Evolutionary conservation across 2,329 filamentous ascomycete genomes (phyloP).

Genomic region (Fusarium sp.): DNA sequence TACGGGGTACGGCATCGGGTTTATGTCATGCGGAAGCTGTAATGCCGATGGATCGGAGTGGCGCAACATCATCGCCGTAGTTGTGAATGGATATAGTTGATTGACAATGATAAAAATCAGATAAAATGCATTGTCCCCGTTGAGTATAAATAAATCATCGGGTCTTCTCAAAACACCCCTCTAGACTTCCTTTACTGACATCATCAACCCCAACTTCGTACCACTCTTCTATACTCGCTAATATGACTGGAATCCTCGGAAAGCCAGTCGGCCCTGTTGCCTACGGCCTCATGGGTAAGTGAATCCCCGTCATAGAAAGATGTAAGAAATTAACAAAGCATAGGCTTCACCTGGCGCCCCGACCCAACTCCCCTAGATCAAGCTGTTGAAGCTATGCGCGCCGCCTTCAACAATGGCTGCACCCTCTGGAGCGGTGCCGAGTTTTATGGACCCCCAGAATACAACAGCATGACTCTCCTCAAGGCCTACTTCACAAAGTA

Average conservation of each 20-base stretch:
- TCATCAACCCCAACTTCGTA: neutral
- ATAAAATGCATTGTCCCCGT: neutral
- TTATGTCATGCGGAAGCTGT: conserved; percentile 1
- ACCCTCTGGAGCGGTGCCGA: conserved; percentile 72
- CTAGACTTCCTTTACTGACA: neutral
- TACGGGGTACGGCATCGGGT: conserved; percentile 1
- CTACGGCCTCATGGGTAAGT: conserved; percentile 65
- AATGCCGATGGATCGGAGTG: conserved; percentile 13
- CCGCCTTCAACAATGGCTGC: conserved; percentile 58
- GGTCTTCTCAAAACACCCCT: neutral
- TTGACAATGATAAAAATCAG: neutral
- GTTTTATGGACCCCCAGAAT: conserved; percentile 70
- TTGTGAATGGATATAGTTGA: neutral
- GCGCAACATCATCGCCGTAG: conserved; percentile 1
- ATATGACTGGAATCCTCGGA: conserved; percentile 50
- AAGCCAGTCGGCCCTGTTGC: conserved; percentile 62
- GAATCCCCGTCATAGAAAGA: neutral
- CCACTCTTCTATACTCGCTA: neutral
- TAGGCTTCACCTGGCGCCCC: conserved; percentile 59
- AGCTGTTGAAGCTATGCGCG: conserved; percentile 66
- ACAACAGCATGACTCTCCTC: conserved; percentile 69
- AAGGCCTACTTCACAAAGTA: conserved; percentile 71
- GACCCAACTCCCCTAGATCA: conserved; percentile 57
- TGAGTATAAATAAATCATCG: neutral
- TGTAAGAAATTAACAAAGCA: neutral